Evolutionary conservation across 176 grass and related monocot genomes (phyloP).

Genomic region (Puccinellia tenuiflora): DNA sequence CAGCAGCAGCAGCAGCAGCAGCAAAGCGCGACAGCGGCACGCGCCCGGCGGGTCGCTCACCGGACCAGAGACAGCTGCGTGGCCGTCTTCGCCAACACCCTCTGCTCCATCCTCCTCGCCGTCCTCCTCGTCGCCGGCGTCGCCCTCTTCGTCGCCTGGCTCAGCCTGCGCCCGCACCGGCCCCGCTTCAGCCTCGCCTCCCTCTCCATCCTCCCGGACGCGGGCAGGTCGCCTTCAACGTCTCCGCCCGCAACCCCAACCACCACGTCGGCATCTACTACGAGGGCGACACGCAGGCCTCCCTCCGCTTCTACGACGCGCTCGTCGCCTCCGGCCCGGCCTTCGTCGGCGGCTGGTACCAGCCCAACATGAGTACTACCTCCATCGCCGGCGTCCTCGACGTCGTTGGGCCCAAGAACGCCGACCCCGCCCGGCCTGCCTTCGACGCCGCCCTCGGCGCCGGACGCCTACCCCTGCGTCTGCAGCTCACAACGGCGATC

Average conservation of each 20-base stretch:
- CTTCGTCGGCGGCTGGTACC: conserved; percentile 35
- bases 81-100: conserved; percentile 20
- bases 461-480: conserved; percentile 22
- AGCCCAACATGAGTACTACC: conserved; percentile 53
- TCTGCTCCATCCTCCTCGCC: conserved; percentile 43
- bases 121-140: conserved; percentile 32
- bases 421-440: conserved; percentile 8
- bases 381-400: conserved; percentile 16
- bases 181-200: conserved; percentile 38
- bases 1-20: neutral
- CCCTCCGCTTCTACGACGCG: conserved; percentile 29
- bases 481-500: conserved; percentile 36
- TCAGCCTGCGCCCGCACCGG: conserved; percentile 58
- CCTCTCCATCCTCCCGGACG: neutral
- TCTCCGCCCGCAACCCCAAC: conserved; percentile 49
- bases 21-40: neutral
- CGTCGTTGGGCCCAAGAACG: neutral
- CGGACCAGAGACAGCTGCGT: conserved; percentile 13
- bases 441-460: conserved; percentile 16
- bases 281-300: conserved; percentile 7
- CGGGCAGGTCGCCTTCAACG: conserved; percentile 27
- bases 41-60: neutral
- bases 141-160: conserved; percentile 52
- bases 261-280: conserved; percentile 56
- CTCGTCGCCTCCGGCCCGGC: conserved; percentile 28